These are phyloP conservation scores for Isatis tinctoria DNA, from an alignment of 345 rosid species.

Conservation along the genomic window DNA sequence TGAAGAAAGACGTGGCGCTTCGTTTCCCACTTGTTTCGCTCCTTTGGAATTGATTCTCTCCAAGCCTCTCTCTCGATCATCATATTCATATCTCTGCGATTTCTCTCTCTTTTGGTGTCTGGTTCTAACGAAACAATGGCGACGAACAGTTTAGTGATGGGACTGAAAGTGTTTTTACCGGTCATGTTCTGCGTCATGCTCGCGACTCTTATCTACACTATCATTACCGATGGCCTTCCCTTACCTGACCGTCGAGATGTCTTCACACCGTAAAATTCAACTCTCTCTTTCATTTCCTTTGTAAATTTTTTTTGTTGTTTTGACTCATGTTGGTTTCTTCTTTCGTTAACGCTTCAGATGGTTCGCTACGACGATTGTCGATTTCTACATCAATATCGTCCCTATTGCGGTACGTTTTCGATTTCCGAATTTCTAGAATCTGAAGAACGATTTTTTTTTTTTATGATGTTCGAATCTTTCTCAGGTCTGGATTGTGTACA, in stretches of 20 bases:
- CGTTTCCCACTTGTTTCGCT: constrained; percentile 29
- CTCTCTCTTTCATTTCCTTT: background rate
- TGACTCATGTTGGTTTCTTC: background rate
- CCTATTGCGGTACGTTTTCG: constrained; percentile 50
- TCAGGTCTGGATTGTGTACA: constrained; percentile 78
- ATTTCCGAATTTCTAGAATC: background rate
- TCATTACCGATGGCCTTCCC: constrained; percentile 64
- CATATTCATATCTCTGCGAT: background rate
- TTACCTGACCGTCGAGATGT: constrained; percentile 66
- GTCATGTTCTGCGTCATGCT: constrained; percentile 43
- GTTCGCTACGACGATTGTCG: constrained; percentile 68
- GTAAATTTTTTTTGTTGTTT: background rate
- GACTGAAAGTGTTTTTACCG: constrained; percentile 45
- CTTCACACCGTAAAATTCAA: constrained; percentile 58
- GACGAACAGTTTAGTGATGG: constrained; percentile 31
- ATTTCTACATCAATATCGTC: constrained; percentile 55
- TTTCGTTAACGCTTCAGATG: constrained; percentile 44
- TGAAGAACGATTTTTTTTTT: background rate
- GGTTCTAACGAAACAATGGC: constrained; percentile 34
- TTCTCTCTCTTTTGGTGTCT: background rate
- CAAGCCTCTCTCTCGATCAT: background rate
- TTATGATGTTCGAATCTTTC: background rate
- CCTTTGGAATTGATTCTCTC: background rate
- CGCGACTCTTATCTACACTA: constrained; percentile 56
- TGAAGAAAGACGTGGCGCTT: constrained; percentile 38